Base-by-base conservation (phyloP, 441 rosid species). In the Dalechampia spathulata region DNA sequence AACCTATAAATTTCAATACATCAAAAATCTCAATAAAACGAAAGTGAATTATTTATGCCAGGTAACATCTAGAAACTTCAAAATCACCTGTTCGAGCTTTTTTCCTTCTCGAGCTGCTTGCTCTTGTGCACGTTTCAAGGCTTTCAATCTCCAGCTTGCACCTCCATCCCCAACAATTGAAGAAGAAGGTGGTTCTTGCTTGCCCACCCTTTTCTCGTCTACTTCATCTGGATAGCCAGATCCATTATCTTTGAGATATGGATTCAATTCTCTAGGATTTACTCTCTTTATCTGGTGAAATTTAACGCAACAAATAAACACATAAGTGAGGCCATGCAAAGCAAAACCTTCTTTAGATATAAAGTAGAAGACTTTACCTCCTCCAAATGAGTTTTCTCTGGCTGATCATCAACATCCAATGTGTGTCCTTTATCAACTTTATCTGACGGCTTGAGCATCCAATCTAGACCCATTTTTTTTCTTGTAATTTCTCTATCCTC, bases 61-160 rank as follows among this genome's bases (percentile, higher is more conserved):
- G 58, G 54, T 22, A n/a, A 37, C 23, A 65, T 34, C 7, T 15
- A 30, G 21, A 25, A 28, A 63, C 41, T 10, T 30, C 34, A 32
- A 23, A 58, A 70, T 22, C 64, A 85, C 95, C 74, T 85, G 87
- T 19, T 81, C 79, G 37, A 87, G 72, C 25, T 55, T 70, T 52
- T 75, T 71, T 32, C 96, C 98, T 23, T 91, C 95, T 61, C 96
- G 82, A 15, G 81, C 84, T 21, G 98, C 96, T 64, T 91, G 93
- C 77, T 91, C 98, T 59, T 78, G 71, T 7, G 96, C 86, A 60
- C 96, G 88, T 75, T 78, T 88, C 57, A 88, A 73, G 48, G 93
- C 85, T 75, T 91, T 91, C 61, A 88, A 68, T 70, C 95, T 81
- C 96, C 98, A 91, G 62, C 98, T 91, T 5, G 89, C 90, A 52